Evolutionary conservation across 352 stramenopile species (phyloP).

Genomic region (Phytophthora pisi): DNA sequence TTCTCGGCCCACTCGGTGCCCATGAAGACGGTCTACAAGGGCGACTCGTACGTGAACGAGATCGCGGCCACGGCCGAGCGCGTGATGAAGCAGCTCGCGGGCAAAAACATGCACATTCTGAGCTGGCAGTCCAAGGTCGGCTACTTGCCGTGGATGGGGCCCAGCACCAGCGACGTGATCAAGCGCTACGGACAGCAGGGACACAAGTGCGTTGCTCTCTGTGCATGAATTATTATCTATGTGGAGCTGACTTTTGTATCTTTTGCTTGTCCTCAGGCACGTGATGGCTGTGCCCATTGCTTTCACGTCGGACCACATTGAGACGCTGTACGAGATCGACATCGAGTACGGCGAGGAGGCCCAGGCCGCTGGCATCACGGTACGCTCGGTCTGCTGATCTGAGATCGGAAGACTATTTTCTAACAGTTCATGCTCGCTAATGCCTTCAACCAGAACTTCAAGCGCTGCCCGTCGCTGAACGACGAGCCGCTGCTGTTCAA

Average conservation of each 20-base stretch:
- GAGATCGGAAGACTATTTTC: background rate
- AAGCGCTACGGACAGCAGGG: slow-evolving; percentile 91
- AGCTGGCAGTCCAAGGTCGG: slow-evolving; percentile 98
- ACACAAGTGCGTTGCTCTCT: slow-evolving; percentile 77
- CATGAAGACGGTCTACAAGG: slow-evolving; percentile 91
- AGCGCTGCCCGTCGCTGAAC: slow-evolving; percentile 96
- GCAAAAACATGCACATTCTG: slow-evolving; percentile 86
- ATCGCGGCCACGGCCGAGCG: slow-evolving; percentile 75
- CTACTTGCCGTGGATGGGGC: slow-evolving; percentile 97
- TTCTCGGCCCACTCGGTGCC: slow-evolving; percentile 91
- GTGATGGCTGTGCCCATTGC: slow-evolving; percentile 98
- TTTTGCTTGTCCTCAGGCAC: slow-evolving; percentile 50
- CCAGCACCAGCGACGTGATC: slow-evolving; percentile 97
- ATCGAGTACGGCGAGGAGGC: slow-evolving; percentile 99
- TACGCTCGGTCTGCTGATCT: slow-evolving; percentile 22
- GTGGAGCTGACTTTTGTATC: slow-evolving; percentile 1
- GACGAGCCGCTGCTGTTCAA: slow-evolving; percentile 94
- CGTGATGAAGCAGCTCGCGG: slow-evolving; percentile 72
- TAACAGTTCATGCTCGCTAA: background rate
- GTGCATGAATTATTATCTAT: background rate
- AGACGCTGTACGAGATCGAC: slow-evolving; percentile 99
- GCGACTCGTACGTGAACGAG: slow-evolving; percentile 89
- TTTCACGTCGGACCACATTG: slow-evolving; percentile 99
- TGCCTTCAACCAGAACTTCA: slow-evolving; percentile 76
- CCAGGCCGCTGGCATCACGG: slow-evolving; percentile 93